Evolutionary conservation across 257 asterid genomes (phyloP), one percentile per base, ranked within the genome.

Genomic region (Avicennia marina): DNA sequence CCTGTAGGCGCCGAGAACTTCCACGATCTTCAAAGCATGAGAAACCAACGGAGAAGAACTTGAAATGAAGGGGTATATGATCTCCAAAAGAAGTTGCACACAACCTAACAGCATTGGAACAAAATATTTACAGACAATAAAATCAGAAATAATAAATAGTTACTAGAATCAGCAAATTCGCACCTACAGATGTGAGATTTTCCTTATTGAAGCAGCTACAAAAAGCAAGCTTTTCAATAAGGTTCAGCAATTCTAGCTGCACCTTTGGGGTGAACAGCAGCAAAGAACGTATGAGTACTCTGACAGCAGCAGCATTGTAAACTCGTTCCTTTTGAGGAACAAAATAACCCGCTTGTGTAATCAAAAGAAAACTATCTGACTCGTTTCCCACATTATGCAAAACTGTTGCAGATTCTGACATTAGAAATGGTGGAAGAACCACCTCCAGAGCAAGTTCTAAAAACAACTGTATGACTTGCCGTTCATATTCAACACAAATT

Each of bases 1-100:
- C 99, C 90, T 84, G 62, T 89, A 84, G 34, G 99, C 88, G 58
- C 99, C 99, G 69, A 93, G 97, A 71, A 89, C 89, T 71, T 89
- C 97, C 67, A 93, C 89, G 70, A 89, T 82, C 73, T 86, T 86
- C 75, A 93, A 62, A 54, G 91, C 81, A 56, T 84, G 86, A 64
- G 91, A 75, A 68, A 86, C 95, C 74, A 89, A 61, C 1, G 82
- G 89, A 3, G 95, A 82, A 54, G 95, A 73, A 60, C 95, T 82
- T 7, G 83, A 80, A 67, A 93, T 78, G 81, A 93, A 89, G 65
- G 99, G 99, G 72, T 75, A 72, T 68, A 93, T 75, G 66, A 71
- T 86, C 83, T 93, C 97, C 81, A 93, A 83, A 50, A 93, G 83
- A 80, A 93, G 96, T 72, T 93, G 97, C 79, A 89, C 87, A 56